A percentile compares a stretch with the other conserved stretches of the same genome.
Conservation (phyloP, 352 stramenopile genomes). For the Phytopythium chamaehyphon region DNA sequence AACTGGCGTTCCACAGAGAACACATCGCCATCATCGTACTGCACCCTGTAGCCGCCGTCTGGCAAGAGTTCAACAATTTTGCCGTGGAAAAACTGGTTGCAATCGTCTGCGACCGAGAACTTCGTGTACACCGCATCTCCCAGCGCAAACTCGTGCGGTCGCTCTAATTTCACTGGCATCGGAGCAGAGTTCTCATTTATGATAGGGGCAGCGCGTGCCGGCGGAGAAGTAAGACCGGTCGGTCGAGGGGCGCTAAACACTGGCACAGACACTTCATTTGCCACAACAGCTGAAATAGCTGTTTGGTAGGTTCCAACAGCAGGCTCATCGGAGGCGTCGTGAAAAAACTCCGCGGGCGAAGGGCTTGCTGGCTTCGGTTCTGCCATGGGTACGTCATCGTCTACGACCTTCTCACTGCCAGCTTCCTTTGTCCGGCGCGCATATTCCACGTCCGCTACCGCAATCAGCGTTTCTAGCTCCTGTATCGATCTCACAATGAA, state of each 20-base stretch:
- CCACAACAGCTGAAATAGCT: slow-evolving; percentile 26
- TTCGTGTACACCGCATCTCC: slow-evolving; percentile 38
- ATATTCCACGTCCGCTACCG: not conserved
- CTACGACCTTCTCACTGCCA: slow-evolving; percentile 4
- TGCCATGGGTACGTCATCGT: not conserved
- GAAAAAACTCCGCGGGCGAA: not conserved
- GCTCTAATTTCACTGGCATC: not conserved
- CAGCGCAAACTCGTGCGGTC: slow-evolving; percentile 29
- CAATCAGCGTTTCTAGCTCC: slow-evolving; percentile 22
- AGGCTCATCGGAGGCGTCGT: not conserved
- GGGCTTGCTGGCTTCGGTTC: not conserved
- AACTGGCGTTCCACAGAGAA: slow-evolving; percentile 35
- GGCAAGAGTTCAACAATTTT: slow-evolving; percentile 32
- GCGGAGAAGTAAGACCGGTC: not conserved
- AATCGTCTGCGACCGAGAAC: slow-evolving; percentile 28
- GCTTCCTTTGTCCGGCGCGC: not conserved
- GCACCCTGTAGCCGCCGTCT: slow-evolving; percentile 38
- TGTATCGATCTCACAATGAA: not conserved
- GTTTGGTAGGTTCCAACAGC: slow-evolving; percentile 20
- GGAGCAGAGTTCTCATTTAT: slow-evolving; percentile 1
- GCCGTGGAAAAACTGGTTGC: slow-evolving; percentile 40
- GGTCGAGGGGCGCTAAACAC: not conserved
- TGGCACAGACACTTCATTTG: slow-evolving; percentile 2
- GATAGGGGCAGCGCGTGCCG: not conserved
- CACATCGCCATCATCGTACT: slow-evolving; percentile 58